Evolutionary conservation across 139 green algal species (phyloP), one percentile per base, ranked within the genome.

Genomic region (Tetradesmus obliquus): DNA sequence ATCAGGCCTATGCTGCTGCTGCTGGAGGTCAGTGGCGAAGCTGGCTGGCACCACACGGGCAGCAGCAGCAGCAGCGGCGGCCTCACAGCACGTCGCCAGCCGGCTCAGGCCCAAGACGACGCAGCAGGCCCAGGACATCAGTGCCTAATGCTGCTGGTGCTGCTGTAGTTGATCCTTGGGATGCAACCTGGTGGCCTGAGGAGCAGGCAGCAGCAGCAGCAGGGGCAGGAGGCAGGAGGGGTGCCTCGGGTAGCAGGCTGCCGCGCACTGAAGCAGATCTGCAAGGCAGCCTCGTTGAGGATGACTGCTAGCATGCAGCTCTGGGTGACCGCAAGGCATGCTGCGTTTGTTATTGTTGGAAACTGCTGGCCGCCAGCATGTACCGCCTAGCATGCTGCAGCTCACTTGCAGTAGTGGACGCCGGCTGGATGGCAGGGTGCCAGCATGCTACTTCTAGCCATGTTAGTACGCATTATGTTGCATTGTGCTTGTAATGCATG

Each of bases 121-220:
- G 60, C 53, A 55, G 60, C 15, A 8, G 17, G 54, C 15, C 79
- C 15, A n/a, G 9, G 22, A 54, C 79, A 84, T 32, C 79, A 60
- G 45, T 54, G 79, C 10, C 15, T 22, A 51, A 8, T 13, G 12
- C 53, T 51, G 7, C 3, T 32, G 15, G 3, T 32, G 12, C 19
- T 12, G 12, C 19, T 9, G 51, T 12, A 5, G 12, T 3, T 45
- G 82, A 86, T n/a, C 82, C 82, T 57, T 86, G 82, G 82, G 53
- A 86, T 71, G 82, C n/a, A 32, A 53, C 82, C 5, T 86, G 82
- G 82, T 86, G 82, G 82, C 82, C 82, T 45, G 82, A 71, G 19
- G 60, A 71, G 60, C 60, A 71, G 8, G 60, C 60, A 71, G 60
- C 60, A 71, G 60, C 60, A 51, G 82, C 82, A 84, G 79, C 32